Conservation (phyloP, 495 filamentous ascomycete genomes). For the Aspergillus hancockii region DNA sequence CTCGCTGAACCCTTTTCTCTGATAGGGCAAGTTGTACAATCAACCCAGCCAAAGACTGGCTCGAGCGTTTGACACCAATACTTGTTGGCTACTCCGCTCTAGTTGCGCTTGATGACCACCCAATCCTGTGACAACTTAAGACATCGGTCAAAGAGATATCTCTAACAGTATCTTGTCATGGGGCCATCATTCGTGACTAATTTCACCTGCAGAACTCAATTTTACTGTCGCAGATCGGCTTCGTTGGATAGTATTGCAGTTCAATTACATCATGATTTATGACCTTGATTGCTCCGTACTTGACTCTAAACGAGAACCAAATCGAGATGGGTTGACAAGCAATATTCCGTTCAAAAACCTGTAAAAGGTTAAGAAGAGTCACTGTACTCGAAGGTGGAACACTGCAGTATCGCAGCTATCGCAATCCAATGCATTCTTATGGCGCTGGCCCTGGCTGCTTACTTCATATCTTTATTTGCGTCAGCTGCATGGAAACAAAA, state of each 20-base stretch:
- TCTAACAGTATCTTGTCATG: neutral
- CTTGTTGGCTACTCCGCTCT: neutral
- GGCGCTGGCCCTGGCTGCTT: neutral
- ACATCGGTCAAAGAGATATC: neutral
- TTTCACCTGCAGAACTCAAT: neutral
- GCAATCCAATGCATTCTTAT: neutral
- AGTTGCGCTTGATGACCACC: neutral
- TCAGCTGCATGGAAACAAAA: neutral
- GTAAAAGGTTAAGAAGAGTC: neutral
- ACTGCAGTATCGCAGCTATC: neutral
- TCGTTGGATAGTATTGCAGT: neutral
- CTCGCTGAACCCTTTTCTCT: neutral
- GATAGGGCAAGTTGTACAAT: neutral
- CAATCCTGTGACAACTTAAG: neutral
- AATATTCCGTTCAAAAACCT: neutral
- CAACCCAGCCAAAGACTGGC: neutral
- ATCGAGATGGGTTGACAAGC: neutral
- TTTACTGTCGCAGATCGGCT: neutral
- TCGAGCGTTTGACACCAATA: neutral
- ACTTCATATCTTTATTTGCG: neutral
- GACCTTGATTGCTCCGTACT: neutral
- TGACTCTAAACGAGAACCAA: neutral
- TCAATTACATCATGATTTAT: neutral
- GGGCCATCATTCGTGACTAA: neutral
- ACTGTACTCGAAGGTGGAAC: neutral